phyloP scores from a whole-genome alignment of 1,284 basidiomycete species.

The Cutaneotrichosporon cavernicola region DNA sequence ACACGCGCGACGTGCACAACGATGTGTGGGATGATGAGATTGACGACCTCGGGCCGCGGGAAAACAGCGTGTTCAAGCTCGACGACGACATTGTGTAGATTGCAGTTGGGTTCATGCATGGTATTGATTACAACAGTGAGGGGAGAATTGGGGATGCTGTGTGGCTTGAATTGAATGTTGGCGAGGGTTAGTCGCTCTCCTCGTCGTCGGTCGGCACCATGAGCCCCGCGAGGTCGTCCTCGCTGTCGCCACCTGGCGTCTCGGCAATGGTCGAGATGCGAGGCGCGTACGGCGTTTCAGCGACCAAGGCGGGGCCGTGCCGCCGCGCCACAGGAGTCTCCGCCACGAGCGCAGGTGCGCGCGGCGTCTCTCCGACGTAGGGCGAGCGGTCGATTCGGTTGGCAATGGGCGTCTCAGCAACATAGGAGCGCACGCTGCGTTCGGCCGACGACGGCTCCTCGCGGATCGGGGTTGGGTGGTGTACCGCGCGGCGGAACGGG shows the following conservation, averaged over 20 bases:
- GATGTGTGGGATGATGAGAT: slow-evolving; percentile 41
- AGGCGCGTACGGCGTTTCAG: slow-evolving; percentile 14
- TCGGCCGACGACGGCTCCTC: slow-evolving; percentile 35
- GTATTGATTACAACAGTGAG: slow-evolving; percentile 2
- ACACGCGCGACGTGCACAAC: slow-evolving; percentile 8
- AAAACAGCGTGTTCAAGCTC: slow-evolving; percentile 10
- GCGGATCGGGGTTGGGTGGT: slow-evolving; percentile 42
- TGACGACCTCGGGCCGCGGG: slow-evolving; percentile 13
- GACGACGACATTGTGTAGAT: slow-evolving; percentile 14
- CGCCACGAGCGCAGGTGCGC: slow-evolving; percentile 15
- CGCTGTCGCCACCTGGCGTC: slow-evolving; percentile 19
- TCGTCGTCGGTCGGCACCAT: slow-evolving; percentile 51
- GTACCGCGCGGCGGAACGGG: slow-evolving; percentile 15
- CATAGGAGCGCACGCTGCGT: slow-evolving; percentile 12
- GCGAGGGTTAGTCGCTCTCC: slow-evolving; percentile 16
- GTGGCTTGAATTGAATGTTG: too few species aligned
- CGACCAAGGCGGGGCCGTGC: slow-evolving; percentile 5
- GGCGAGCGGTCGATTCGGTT: neutral
- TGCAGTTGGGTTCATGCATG: slow-evolving; percentile 7
- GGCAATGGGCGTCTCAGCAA: slow-evolving; percentile 36
- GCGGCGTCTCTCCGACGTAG: slow-evolving; percentile 17
- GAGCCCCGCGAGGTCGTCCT: slow-evolving; percentile 39
- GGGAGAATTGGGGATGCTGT: neutral
- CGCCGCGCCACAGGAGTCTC: slow-evolving; percentile 21
- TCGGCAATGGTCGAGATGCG: slow-evolving; percentile 8